These are phyloP conservation scores for Aspergillus sparsus DNA, from an alignment of 495 filamentous ascomycete genomes.

Conservation along the genomic window DNA sequence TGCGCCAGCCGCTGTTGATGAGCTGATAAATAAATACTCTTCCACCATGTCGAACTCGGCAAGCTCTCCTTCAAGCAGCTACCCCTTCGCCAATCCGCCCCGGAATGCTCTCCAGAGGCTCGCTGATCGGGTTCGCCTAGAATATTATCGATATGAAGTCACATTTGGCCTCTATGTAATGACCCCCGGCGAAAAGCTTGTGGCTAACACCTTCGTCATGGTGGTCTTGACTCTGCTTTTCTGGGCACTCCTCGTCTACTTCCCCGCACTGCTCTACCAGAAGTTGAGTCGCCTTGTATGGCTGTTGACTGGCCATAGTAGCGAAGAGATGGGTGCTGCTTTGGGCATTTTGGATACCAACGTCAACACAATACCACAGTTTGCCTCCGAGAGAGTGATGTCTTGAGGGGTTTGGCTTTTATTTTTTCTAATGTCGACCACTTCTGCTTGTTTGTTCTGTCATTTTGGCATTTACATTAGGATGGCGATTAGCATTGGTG, in stretches of 20 bases:
- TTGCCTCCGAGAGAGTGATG: conserved; percentile 22
- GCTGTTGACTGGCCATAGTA: conserved; percentile 45
- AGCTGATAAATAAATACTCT: conserved; percentile 41
- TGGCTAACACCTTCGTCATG: conserved; percentile 58
- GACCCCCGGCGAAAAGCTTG: conserved; percentile 68
- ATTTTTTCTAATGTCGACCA: not conserved
- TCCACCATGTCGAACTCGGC: conserved; percentile 32
- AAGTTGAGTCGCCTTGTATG: conserved; percentile 41
- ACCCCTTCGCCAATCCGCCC: conserved; percentile 20
- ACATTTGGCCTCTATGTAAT: conserved; percentile 74
- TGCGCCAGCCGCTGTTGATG: conserved; percentile 38
- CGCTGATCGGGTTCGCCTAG: conserved; percentile 58
- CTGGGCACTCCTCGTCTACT: conserved; percentile 44
- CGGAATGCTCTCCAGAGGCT: conserved; percentile 38
- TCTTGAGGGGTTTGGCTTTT: conserved; percentile 9
- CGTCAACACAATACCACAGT: conserved; percentile 22
- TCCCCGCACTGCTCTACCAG: conserved; percentile 42
- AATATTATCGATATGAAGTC: conserved; percentile 76
- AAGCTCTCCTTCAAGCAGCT: conserved; percentile 11
- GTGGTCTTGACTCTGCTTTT: conserved; percentile 37
- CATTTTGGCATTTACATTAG: conserved; percentile 1
- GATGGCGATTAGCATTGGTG: not conserved
- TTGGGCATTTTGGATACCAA: conserved; percentile 36
- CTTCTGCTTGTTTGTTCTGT: not conserved
- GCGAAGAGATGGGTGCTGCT: conserved; percentile 33